Conservation (phyloP, 164 flowering plant species). For the Protea cynaroides region DNA sequence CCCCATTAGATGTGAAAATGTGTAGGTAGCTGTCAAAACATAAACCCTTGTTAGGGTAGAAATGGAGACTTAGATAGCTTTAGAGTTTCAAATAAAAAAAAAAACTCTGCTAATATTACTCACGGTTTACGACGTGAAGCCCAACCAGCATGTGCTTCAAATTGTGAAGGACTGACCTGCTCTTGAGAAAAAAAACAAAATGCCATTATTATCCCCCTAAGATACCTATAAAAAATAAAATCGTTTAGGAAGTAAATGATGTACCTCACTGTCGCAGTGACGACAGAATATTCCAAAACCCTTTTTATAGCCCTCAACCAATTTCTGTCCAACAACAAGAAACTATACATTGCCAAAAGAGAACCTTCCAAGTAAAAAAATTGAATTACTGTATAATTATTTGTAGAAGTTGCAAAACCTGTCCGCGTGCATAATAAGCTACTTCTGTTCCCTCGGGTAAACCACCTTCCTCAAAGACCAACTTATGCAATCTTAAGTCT, state of each 20-base stretch:
- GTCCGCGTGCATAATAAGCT: slow-evolving; percentile 56
- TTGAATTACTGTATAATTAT: background rate
- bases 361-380: background rate
- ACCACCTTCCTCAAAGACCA: slow-evolving; percentile 61
- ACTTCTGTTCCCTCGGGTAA: slow-evolving; percentile 87
- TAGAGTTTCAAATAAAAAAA: slow-evolving; percentile 5
- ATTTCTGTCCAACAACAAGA: slow-evolving; percentile 37
- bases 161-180: slow-evolving; percentile 89
- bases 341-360: background rate
- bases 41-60: slow-evolving; percentile 1
- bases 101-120: slow-evolving; percentile 16
- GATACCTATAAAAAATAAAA: slow-evolving; percentile 1
- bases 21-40: slow-evolving; percentile 55
- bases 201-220: slow-evolving; percentile 1
- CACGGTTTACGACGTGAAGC: slow-evolving; percentile 87
- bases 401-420: slow-evolving; percentile 36
- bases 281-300: slow-evolving; percentile 66
- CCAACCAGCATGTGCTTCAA: slow-evolving; percentile 98
- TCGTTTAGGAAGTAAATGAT: slow-evolving; percentile 3
- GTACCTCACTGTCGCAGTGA: slow-evolving; percentile 72
- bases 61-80: background rate
- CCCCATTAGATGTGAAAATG: slow-evolving; percentile 86
- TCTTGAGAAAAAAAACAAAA: slow-evolving; percentile 16
- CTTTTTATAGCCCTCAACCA: slow-evolving; percentile 62
- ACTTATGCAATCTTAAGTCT: slow-evolving; percentile 73